Percentiles rank a stretch among this genome's conserved stretches.
Evolutionary conservation across 768 basidiomycete species (phyloP).

Genomic region (Lactarius evosmus): DNA sequence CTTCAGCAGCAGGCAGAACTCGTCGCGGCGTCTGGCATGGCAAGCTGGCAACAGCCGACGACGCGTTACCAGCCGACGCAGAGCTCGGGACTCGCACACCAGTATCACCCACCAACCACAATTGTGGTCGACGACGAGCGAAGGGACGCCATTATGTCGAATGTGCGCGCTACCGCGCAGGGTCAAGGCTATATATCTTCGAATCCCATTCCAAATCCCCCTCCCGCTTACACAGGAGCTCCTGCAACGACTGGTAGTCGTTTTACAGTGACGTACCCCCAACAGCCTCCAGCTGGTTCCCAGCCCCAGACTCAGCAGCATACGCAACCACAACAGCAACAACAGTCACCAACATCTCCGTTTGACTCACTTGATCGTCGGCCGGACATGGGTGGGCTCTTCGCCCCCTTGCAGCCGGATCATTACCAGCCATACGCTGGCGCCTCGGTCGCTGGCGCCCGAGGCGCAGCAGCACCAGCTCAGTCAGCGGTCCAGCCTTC

Average conservation of each 20-base stretch:
- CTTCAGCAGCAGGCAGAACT: conserved; percentile 92
- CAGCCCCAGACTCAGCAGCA: conserved; percentile 32
- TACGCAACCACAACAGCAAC: conserved; percentile 36
- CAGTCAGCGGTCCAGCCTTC: conserved; percentile 55
- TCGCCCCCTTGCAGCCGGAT: conserved; percentile 81
- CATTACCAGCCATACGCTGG: conserved; percentile 58
- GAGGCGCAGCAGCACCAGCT: conserved; percentile 48
- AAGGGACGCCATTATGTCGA: conserved; percentile 78
- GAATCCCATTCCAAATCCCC: conserved; percentile 67
- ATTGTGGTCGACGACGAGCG: conserved; percentile 69
- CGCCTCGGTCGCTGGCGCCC: conserved; percentile 32
- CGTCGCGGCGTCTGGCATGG: conserved; percentile 58
- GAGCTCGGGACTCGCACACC: conserved; percentile 60
- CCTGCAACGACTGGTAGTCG: conserved; percentile 55
- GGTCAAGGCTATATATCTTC: conserved; percentile 32
- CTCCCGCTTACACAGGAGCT: conserved; percentile 63
- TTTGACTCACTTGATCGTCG: conserved; percentile 64
- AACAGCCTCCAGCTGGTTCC: conserved; percentile 11
- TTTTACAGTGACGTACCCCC: conserved; percentile 53
- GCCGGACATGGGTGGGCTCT: conserved; percentile 65
- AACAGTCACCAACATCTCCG: conserved; percentile 38
- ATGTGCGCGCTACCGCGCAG: conserved; percentile 62
- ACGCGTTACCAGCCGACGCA: conserved; percentile 55
- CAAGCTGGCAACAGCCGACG: conserved; percentile 47
- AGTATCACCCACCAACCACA: conserved; percentile 59